Conservation (phyloP, 257 asterid genomes). For the Nicotiana obtusifolia region DNA sequence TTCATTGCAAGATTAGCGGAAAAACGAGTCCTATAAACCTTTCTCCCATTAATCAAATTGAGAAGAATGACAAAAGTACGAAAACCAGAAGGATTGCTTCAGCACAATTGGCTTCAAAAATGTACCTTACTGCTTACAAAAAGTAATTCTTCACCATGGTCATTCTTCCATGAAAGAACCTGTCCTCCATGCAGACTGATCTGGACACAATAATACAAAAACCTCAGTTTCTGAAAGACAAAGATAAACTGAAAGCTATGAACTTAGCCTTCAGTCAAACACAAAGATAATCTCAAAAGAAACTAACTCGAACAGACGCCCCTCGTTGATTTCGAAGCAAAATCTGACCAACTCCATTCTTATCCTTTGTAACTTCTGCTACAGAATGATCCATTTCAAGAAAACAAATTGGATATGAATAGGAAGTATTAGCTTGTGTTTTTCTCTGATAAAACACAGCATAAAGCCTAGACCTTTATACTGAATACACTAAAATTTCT, state of each 20-base stretch:
- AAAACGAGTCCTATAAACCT: not conserved
- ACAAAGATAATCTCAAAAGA: not conserved
- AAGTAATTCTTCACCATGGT: constrained; percentile 60
- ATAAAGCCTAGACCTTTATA: not conserved
- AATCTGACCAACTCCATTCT: constrained; percentile 50
- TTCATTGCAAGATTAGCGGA: not conserved
- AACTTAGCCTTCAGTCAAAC: not conserved
- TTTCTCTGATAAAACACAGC: constrained; percentile 13
- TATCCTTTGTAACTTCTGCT: constrained; percentile 53
- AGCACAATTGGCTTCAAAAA: not conserved
- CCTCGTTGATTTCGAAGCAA: constrained; percentile 65
- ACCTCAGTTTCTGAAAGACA: too few relatives aligned
- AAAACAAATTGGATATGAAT: constrained; percentile 23
- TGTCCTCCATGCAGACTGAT: constrained; percentile 92
- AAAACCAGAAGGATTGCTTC: not conserved
- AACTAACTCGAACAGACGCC: constrained; percentile 64
- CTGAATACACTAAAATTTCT: not conserved
- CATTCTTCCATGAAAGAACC: constrained; percentile 87
- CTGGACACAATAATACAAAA: constrained; percentile 31
- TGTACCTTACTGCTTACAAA: constrained; percentile 72
- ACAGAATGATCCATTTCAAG: constrained; percentile 55
- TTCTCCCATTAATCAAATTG: not conserved
- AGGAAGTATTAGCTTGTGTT: constrained; percentile 8
- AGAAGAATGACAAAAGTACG: not conserved
- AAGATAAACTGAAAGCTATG: not conserved